Conservation (phyloP, 495 filamentous ascomycete genomes). For the Penicillium cosmopolitanum region DNA sequence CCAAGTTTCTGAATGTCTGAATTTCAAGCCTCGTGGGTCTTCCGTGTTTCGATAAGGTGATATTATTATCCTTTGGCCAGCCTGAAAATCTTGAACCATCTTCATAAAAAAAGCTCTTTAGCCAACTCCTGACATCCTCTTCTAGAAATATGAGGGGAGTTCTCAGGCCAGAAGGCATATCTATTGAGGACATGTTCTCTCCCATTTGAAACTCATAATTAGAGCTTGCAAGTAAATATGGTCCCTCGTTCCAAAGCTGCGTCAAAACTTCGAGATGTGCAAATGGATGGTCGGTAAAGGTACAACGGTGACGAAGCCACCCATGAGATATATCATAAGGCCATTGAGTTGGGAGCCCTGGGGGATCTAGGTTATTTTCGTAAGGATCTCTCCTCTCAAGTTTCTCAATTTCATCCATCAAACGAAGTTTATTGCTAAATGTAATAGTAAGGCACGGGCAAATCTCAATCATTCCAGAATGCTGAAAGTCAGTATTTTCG, state of each 20-base stretch:
- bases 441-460: background rate
- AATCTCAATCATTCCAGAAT: background rate
- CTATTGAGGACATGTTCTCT: background rate
- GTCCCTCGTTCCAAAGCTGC: background rate
- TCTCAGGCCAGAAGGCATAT: background rate
- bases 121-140: background rate
- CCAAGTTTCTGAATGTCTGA: background rate
- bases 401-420: background rate
- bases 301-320: background rate
- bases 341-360: background rate
- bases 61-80: background rate
- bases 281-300: conserved; percentile 3
- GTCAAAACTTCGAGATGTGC: background rate
- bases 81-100: background rate
- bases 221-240: background rate
- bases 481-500: background rate
- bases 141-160: background rate
- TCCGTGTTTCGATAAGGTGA: background rate
- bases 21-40: background rate
- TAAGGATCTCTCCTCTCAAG: background rate
- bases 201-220: background rate
- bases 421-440: background rate
- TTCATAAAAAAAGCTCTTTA: background rate
- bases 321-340: background rate
- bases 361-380: background rate